These are phyloP conservation scores for Calonectria hawksworthii DNA, from an alignment of 2,329 filamentous ascomycete genomes.

Conservation along the genomic window DNA sequence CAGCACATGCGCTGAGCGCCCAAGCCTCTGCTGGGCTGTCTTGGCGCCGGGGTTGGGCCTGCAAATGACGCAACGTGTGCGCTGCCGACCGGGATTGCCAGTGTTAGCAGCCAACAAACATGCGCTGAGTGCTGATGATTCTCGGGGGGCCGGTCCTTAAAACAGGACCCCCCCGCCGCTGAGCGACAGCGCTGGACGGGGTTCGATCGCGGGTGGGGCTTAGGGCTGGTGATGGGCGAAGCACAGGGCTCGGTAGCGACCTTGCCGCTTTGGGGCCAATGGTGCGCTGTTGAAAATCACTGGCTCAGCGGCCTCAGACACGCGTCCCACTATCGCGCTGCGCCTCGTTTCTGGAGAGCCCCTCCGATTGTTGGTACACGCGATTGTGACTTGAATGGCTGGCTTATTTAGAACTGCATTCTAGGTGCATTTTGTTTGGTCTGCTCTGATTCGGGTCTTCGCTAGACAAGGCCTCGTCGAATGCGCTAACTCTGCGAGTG, in stretches of 20 bases:
- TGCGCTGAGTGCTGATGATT: not conserved
- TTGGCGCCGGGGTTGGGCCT: not conserved
- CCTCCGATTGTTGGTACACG: not conserved
- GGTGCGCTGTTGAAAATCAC: not conserved
- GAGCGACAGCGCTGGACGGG: not conserved
- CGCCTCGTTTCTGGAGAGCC: not conserved
- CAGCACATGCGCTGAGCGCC: not conserved
- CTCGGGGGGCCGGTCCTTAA: not conserved
- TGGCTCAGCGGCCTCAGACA: not conserved
- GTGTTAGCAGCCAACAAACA: not conserved
- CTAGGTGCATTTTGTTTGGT: not conserved
- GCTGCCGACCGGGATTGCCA: not conserved
- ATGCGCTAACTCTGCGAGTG: not conserved
- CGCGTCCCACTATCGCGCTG: not conserved
- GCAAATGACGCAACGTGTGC: not conserved
- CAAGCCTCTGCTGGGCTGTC: not conserved
- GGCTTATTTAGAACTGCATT: not conserved
- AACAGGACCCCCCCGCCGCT: not conserved
- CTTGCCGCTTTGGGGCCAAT: not conserved
- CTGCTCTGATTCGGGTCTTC: not conserved
- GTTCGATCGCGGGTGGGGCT: not conserved
- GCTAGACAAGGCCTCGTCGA: not conserved
- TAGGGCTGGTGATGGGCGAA: conserved; percentile 2
- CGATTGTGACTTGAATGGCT: not conserved
- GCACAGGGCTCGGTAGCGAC: not conserved